Evolutionary conservation across 2,329 filamentous ascomycete genomes (phyloP), one percentile per base, ranked within the genome.

Genomic region (Microsporum audouinii): DNA sequence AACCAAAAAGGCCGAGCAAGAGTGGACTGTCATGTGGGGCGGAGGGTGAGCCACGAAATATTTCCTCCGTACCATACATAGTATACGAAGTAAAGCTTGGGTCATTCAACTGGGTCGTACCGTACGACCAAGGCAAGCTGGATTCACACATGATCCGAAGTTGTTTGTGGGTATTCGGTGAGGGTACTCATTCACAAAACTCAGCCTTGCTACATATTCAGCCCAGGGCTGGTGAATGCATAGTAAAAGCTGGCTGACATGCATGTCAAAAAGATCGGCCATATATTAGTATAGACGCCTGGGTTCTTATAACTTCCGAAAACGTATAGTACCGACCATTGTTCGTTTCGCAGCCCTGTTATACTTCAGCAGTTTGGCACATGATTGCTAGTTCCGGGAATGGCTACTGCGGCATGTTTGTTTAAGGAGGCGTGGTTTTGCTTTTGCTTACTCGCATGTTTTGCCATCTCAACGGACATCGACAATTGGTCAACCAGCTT

Each of bases 161-260:
- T 17, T 12, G 17, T n/a, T 36, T 29, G 31, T 31, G 36, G 12
- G 31, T 23, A 14, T 36, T 36, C 43, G 3, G 43, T 34, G n/a
- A 55, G 7, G 12, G 14, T 14, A n/a, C 33, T 12, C 17, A 23
- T 29, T 23, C 31, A 53, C 14, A 12, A n/a, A 31, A 55, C 51
- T 55, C 51, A 55, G 51, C 51, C 51, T 55, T 36, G 51, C 31
- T 34, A n/a, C 51, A 8, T 43, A 43, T 55, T 55, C 51, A 55
- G 51, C 51, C 51, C 31, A 29, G 31, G 8, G 51, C 7, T 55
- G 51, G 51, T 43, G 14, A n/a, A 43, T 43, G 17, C 33, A 36
- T 36, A 10, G 47, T 43, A 12, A 23, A 55, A 49, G 23, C 33
- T 17, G 51, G 51, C 51, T 55, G 51, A 36, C 5, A 55, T 55